Evolutionary conservation across 768 basidiomycete species (phyloP), one percentile per base, ranked within the genome.

Genomic region (Termitomyces sp.): DNA sequence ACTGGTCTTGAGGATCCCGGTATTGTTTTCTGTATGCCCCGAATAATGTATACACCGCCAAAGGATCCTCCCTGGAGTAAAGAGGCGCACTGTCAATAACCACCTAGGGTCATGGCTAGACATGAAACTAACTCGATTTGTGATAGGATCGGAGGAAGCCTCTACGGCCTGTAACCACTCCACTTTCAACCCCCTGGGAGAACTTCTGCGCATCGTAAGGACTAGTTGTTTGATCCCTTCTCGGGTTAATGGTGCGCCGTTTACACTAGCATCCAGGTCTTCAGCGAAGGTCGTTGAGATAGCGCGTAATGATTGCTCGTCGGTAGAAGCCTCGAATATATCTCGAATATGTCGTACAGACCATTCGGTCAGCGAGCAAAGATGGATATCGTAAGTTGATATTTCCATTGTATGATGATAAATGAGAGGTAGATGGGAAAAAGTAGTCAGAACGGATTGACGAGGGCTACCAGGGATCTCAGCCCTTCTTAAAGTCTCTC

Each of bases 281-380:
- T 71, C 67, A 0, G 78, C 66, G 63, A 83, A 83, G 3, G 82
- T 81, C 10, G 68, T 62, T 30, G 70, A 68, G 47, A 82, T 71
- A 33, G 79, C 79, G 33, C 66, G 69, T 11, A 74, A 63, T 26
- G 73, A 71, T 33, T 75, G 73, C 30, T 71, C 70, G 56, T 79
- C 75, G n/a, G 67, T 74, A 28, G 68, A 64, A 1, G 79, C 77
- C 63, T 82, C 80, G 63, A 83, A 83, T 49, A 83, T 70, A 47
- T 66, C 69, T 38, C 67, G 69, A 60, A 82, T 81, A 63, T 80
- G 80, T 56, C 71, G 68, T 21, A 66, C 59, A 3, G 82, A 82
- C 82, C 82, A 83, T 4, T 77, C 70, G 19, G 75, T 71, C 58
- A 83, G 66, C 14, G 76, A 72, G 45, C 72, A 64, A 28, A 80